These are phyloP conservation scores for Schrenkiella parvula DNA, from an alignment of 345 rosid genomes.

Conservation along the genomic window DNA sequence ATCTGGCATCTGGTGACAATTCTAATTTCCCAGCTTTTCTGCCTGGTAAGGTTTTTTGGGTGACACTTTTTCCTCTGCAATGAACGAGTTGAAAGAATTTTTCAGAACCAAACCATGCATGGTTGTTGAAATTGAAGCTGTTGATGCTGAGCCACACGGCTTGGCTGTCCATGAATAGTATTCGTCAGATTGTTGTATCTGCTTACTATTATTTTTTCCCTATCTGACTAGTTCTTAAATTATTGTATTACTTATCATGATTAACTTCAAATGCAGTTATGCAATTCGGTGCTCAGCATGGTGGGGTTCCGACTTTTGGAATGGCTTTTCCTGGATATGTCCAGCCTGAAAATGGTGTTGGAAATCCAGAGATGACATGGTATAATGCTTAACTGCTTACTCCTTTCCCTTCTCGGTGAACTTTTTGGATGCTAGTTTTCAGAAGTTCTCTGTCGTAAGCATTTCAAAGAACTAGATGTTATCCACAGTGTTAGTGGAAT, in stretches of 20 bases:
- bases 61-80: background rate
- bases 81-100: background rate
- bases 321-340: conserved; percentile 79
- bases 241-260: background rate
- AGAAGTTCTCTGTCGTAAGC: background rate
- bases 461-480: background rate
- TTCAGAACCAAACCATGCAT: background rate
- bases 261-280: conserved; percentile 39
- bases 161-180: background rate
- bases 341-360: conserved; percentile 71
- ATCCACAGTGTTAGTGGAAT: background rate
- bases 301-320: conserved; percentile 95
- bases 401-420: conserved; percentile 3
- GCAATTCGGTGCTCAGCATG: conserved; percentile 96
- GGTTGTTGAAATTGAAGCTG: conserved; percentile 3
- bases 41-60: conserved; percentile 52
- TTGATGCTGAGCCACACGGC: background rate
- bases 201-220: background rate
- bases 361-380: conserved; percentile 98
- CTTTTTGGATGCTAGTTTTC: conserved; percentile 13
- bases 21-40: conserved; percentile 79
- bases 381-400: conserved; percentile 28
- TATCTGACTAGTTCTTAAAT: background rate
- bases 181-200: background rate
- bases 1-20: conserved; percentile 61